Conservation (phyloP, 257 asterid species). For the Nicotiana knightiana region DNA sequence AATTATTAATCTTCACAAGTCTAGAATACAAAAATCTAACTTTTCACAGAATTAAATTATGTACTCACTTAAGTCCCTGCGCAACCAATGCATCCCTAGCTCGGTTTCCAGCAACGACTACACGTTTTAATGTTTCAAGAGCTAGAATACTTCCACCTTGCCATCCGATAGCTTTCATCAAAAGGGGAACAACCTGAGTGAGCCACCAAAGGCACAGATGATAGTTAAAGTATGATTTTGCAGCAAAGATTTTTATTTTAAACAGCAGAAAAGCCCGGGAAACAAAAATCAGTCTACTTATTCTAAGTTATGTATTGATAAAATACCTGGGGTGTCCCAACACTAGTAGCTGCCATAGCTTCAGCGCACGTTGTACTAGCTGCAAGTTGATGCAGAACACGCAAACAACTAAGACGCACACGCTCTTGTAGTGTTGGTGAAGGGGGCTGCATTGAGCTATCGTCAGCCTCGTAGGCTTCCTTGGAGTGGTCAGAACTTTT, state of each 20-base stretch:
- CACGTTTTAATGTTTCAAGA: conserved; percentile 95
- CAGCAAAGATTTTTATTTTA: conserved; percentile 1
- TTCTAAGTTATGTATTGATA: neutral
- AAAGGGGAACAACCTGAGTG: conserved; percentile 86
- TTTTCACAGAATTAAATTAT: neutral
- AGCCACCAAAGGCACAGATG: conserved; percentile 14
- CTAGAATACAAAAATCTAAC: neutral
- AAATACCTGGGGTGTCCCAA: conserved; percentile 87
- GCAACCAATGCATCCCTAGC: conserved; percentile 99
- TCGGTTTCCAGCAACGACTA: conserved; percentile 92
- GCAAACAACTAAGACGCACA: conserved; percentile 94
- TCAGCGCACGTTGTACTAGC: conserved; percentile 97
- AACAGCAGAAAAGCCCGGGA: neutral
- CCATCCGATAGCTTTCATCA: conserved; percentile 99
- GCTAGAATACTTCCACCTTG: conserved; percentile 99
- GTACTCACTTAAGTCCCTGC: conserved; percentile 91
- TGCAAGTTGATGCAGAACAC: conserved; percentile 97
- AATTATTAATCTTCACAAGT: neutral
- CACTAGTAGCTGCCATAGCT: conserved; percentile 99
- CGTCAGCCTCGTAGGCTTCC: conserved; percentile 51
- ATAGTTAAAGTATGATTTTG: neutral
- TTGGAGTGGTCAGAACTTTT: conserved; percentile 20
- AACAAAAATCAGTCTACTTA: neutral
- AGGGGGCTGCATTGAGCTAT: conserved; percentile 40
- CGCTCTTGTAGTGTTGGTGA: conserved; percentile 86